Evolutionary conservation across 768 basidiomycete species (phyloP).

Genomic region (Cantharellus anzutake): DNA sequence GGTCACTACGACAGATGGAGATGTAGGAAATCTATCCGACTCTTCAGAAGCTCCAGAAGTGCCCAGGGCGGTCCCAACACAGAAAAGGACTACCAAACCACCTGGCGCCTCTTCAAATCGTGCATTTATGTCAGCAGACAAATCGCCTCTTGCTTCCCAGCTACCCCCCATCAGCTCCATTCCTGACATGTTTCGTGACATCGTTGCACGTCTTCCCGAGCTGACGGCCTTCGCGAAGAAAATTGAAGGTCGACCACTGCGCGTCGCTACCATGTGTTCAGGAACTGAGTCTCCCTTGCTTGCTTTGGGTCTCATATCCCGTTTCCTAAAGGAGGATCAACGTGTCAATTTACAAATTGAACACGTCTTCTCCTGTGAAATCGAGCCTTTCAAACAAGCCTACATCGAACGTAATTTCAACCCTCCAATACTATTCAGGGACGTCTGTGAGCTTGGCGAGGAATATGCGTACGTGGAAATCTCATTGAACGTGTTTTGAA

Average conservation of each 20-base stretch:
- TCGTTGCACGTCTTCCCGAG: constrained; percentile 18
- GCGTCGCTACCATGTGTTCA: constrained; percentile 94
- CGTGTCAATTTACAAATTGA: constrained; percentile 49
- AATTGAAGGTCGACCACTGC: constrained; percentile 55
- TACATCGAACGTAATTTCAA: constrained; percentile 95
- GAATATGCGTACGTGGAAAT: constrained; percentile 45
- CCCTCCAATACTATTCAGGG: constrained; percentile 80
- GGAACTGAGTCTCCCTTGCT: constrained; percentile 91
- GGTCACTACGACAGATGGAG: background rate
- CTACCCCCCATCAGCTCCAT: constrained; percentile 62
- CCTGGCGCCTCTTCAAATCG: background rate
- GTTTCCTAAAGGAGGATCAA: constrained; percentile 50
- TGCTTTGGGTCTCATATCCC: constrained; percentile 68
- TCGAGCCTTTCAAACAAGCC: constrained; percentile 93
- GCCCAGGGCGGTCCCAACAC: background rate
- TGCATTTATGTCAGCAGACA: constrained; percentile 5
- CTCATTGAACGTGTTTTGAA: background rate
- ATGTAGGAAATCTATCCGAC: background rate
- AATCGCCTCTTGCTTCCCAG: constrained; percentile 34
- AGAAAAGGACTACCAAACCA: too few relatives aligned
- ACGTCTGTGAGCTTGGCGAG: constrained; percentile 78
- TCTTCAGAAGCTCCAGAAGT: background rate
- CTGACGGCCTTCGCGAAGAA: constrained; percentile 14
- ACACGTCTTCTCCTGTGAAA: constrained; percentile 94
- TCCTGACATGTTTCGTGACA: constrained; percentile 23